Base-by-base conservation (phyloP, 1,284 basidiomycete genomes). In the Phellopilus nigrolimitatus region DNA sequence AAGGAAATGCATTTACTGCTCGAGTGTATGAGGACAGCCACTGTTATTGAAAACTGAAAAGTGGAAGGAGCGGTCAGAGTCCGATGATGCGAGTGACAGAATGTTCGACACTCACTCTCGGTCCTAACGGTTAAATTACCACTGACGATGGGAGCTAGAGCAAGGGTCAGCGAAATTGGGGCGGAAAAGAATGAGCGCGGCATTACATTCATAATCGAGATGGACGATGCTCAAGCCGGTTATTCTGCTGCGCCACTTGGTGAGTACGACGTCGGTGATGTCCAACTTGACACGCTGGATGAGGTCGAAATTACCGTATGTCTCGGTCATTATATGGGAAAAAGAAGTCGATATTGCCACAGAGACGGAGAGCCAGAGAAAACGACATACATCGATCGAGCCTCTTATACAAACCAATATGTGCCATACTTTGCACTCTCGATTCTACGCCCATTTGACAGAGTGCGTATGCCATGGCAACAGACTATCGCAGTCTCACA, bases 41-140 rank as follows among this genome's bases (percentile, higher is more conserved):
- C 83, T 89, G 66, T 97, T 93, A 68, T 95, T 78, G 68, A 95
- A 95, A 62, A 95, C 90, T 91, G 39, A n/a, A 28, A 43, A n/a
- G n/a, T n/a, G 33, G 19, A 17, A 1, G 46, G 21, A 41, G 21
- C 47, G n/a, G 44, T 58, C 51, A 53, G 49, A 45, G 42, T 40
- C 25, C 31, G 45, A 38, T 43, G 33, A 51, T 39, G 46, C 28
- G 28, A 25, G 17, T 40, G 15, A 21, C 40, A n/a, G 19, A 38
- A 25, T n/a, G 27, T 12, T 38, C 21, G 8, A 38, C 31, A 66
- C 81, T 55, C 62, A 86, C 91, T 99, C 74, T 99, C 97, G 10
- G 94, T 97, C 5, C 83, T 83, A 36, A 97, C 82, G 7, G 89
- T 86, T 64, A 97, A 95, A 68, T 95, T 97, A 3, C 93, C 93